Evolutionary conservation across 2,329 filamentous ascomycete genomes (phyloP), one percentile per base, ranked within the genome.

Genomic region (Hypoxylon sp.): DNA sequence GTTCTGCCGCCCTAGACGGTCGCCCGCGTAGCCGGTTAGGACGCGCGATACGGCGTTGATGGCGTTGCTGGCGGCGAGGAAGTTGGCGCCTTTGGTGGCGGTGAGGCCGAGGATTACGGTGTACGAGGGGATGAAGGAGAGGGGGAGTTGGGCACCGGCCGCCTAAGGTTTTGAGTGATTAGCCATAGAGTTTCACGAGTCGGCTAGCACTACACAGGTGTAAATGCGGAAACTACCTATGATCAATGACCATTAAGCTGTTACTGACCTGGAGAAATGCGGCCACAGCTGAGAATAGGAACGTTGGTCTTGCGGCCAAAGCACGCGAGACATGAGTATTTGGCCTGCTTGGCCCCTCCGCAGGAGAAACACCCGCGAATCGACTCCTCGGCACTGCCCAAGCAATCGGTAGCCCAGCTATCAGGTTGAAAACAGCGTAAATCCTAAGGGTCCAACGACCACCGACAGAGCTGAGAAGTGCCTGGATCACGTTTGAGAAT

Each of bases 41-140:
- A 86, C 73, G n/a, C 83, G 80, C 14, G 81, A 79, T 0, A 79
- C 77, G 5, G 83, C 80, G 62, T 85, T 85, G 35, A 85, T 79
- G 5, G 78, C 82, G 70, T 83, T 86, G 68, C 78, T 81, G 24
- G 80, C 75, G 4, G 84, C 83, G 14, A 86, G 75, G 17, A 85
- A 73, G 11, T 79, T 79, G 31, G 84, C 83, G 2, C 82, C 84
- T 13, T 78, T 77, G 9, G 77, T 74, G 3, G 82, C 75, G 0
- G 76, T 78, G 62, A 81, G 79, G 0, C 84, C 84, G 1, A 86
- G 72, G 0, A 78, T 77, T 1, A 83, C 80, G 8, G 80, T 82
- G 70, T 85, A 86, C 13, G 83, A 82, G 0, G 83, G 79, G 42
- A 86, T 78, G 64, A 86, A 86, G 0, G 80, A 80, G n/a, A 85